Percentiles rank a stretch among this genome's conserved stretches.
phyloP scores from a whole-genome alignment of 2,329 filamentous ascomycete genomes.

The Lomentospora prolificans region DNA sequence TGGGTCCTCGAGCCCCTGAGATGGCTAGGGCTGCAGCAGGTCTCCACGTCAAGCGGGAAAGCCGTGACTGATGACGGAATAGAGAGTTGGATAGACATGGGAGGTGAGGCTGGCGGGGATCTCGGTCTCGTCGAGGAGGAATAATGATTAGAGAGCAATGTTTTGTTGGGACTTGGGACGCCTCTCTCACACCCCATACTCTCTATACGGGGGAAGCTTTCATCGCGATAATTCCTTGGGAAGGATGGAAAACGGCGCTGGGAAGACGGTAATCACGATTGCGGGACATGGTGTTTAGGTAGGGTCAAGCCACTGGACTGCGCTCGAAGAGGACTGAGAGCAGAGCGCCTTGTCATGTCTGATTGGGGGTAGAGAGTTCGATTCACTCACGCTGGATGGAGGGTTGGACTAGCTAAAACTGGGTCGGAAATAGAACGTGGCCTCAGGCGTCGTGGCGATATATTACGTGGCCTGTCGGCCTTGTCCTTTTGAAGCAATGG shows the following conservation, averaged over 20 bases:
- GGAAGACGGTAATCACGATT: neutral
- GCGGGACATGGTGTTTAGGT: neutral
- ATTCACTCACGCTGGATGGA: neutral
- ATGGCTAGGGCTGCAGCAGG: neutral
- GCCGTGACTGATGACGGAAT: neutral
- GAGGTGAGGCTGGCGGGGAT: neutral
- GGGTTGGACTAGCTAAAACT: neutral
- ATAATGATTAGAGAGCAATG: neutral
- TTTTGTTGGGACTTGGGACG: neutral
- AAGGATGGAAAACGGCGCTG: neutral
- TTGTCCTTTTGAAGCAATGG: no score
- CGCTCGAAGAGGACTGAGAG: neutral
- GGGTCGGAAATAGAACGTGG: neutral
- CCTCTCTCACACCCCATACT: neutral
- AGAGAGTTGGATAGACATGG: neutral
- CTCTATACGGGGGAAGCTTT: neutral
- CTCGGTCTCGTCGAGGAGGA: neutral
- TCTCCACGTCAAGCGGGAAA: neutral
- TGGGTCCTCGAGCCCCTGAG: constrained; percentile 65
- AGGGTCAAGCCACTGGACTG: neutral
- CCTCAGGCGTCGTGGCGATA: neutral
- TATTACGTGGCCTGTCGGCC: no score
- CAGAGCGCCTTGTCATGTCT: neutral
- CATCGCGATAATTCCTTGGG: neutral
- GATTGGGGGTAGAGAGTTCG: neutral